A percentile compares a stretch with the other conserved stretches of the same genome.
Evolutionary conservation across 2,329 filamentous ascomycete genomes (phyloP).

Genomic region (Chaetomiaceae sp.): DNA sequence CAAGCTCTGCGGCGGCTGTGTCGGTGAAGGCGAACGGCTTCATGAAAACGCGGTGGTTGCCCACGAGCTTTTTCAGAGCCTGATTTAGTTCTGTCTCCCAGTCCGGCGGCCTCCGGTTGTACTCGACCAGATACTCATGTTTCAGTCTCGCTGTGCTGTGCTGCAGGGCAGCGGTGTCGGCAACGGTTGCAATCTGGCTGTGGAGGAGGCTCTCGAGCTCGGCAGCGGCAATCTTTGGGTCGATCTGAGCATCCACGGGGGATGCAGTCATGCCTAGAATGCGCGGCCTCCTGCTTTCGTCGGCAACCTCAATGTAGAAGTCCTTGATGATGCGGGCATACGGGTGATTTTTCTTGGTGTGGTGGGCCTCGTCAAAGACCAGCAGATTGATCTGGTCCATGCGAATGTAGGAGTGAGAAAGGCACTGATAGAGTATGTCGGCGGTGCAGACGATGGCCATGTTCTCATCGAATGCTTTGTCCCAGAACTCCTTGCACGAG

Average conservation of each 20-base stretch:
- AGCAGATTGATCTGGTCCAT: constrained; percentile 84
- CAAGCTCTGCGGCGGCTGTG: constrained; percentile 59
- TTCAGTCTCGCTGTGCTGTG: constrained; percentile 53
- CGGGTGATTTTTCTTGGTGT: constrained; percentile 87
- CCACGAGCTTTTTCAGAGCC: constrained; percentile 43
- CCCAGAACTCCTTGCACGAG: constrained; percentile 43
- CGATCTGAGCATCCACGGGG: constrained; percentile 75
- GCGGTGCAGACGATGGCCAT: constrained; percentile 92
- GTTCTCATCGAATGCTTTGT: constrained; percentile 51
- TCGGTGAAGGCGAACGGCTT: constrained; percentile 55
- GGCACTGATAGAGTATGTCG: constrained; percentile 72
- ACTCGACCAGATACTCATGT: constrained; percentile 53
- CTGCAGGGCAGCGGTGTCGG: constrained; percentile 48
- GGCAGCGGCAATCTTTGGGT: constrained; percentile 62
- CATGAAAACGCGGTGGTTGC: constrained; percentile 41
- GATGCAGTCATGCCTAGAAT: constrained; percentile 98
- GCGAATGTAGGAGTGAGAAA: constrained; percentile 70
- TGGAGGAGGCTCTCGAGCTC: constrained; percentile 73
- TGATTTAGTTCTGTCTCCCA: constrained; percentile 61
- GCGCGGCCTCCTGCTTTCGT: constrained; percentile 52
- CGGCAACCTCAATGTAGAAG: constrained; percentile 57
- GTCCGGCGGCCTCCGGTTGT: constrained; percentile 39
- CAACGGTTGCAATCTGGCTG: constrained; percentile 72
- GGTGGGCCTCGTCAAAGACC: constrained; percentile 94
- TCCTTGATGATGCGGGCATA: constrained; percentile 89